phyloP scores from a whole-genome alignment of 306 rosid species.

The Lathyrus sativus region DNA sequence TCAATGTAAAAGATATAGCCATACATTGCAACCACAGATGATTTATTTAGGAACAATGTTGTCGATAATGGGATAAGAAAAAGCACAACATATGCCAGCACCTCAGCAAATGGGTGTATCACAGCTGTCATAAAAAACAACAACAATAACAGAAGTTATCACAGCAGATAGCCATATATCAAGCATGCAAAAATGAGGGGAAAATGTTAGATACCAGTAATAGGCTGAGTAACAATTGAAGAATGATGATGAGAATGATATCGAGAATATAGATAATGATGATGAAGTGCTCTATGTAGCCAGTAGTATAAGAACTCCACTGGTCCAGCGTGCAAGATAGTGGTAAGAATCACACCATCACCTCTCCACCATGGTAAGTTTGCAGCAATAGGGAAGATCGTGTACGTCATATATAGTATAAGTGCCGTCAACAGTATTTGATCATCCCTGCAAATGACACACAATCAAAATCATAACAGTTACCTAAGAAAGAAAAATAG shows the following conservation, averaged over 20 bases:
- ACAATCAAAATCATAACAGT: not conserved
- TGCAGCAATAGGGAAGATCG: not conserved
- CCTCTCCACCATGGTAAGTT: constrained; percentile 54
- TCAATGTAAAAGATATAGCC: not conserved
- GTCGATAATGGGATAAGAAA: constrained; percentile 53
- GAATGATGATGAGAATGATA: constrained; percentile 67
- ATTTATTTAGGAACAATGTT: constrained; percentile 38
- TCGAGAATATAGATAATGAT: constrained; percentile 70
- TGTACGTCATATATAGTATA: not conserved
- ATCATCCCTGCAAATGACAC: constrained; percentile 54
- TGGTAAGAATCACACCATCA: constrained; percentile 51
- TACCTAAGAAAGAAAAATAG: too few relatives aligned
- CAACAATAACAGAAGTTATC: too few relatives aligned
- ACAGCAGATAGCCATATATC: too few relatives aligned
- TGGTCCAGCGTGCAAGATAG: constrained; percentile 54
- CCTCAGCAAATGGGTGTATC: constrained; percentile 69
- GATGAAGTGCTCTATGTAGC: constrained; percentile 77
- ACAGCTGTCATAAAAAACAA: constrained; percentile 49
- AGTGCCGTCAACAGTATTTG: constrained; percentile 60
- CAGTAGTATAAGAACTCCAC: constrained; percentile 77
- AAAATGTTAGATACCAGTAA: constrained; percentile 37
- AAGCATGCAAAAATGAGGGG: not conserved
- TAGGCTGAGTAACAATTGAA: constrained; percentile 49
- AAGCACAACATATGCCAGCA: constrained; percentile 50
- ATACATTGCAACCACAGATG: constrained; percentile 34